Percentiles rank a stretch among this genome's conserved stretches.
Conservation (phyloP, 805 yeast genomes). For the Kuraishia borneana region DNA sequence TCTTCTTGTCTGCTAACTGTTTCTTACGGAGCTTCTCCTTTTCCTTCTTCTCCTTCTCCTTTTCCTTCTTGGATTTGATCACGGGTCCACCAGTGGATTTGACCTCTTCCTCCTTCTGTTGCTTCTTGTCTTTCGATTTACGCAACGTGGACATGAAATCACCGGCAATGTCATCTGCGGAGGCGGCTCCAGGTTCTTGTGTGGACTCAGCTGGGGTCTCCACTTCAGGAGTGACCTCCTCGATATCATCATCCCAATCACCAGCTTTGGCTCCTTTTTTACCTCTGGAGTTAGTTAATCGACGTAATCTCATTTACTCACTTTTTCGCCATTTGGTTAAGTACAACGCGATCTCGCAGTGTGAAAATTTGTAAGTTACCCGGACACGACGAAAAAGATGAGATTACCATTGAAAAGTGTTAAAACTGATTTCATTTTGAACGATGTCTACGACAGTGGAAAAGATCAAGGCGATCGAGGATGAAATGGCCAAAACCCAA, state of each 20-base stretch:
- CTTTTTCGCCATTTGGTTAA: constrained; percentile 37
- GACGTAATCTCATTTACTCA: constrained; percentile 8
- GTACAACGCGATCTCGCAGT: not conserved
- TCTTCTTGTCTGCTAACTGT: constrained; percentile 33
- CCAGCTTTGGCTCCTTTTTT: constrained; percentile 62
- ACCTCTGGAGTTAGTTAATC: constrained; percentile 21
- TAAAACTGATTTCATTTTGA: not conserved
- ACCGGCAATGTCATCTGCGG: constrained; percentile 37
- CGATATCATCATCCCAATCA: constrained; percentile 71
- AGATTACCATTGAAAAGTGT: not conserved
- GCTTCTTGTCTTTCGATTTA: constrained; percentile 69
- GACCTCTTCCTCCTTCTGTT: constrained; percentile 50
- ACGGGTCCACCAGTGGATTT: constrained; percentile 48
- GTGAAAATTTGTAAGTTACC: constrained; percentile 2
- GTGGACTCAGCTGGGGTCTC: constrained; percentile 20
- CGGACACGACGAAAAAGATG: not conserved
- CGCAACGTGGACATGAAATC: constrained; percentile 81
- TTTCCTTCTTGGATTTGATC: constrained; percentile 84
- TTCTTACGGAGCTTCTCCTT: constrained; percentile 66
- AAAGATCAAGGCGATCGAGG: constrained; percentile 80
- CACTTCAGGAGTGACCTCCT: constrained; percentile 45
- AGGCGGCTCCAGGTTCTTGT: constrained; percentile 12
- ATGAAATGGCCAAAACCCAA: constrained; percentile 93
- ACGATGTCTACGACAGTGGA: constrained; percentile 59
- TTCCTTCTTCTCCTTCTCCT: constrained; percentile 92